Evolutionary conservation across 805 yeast genomes (phyloP), one percentile per base, ranked within the genome.

Genomic region (Schizosaccharomyces octosporus): DNA sequence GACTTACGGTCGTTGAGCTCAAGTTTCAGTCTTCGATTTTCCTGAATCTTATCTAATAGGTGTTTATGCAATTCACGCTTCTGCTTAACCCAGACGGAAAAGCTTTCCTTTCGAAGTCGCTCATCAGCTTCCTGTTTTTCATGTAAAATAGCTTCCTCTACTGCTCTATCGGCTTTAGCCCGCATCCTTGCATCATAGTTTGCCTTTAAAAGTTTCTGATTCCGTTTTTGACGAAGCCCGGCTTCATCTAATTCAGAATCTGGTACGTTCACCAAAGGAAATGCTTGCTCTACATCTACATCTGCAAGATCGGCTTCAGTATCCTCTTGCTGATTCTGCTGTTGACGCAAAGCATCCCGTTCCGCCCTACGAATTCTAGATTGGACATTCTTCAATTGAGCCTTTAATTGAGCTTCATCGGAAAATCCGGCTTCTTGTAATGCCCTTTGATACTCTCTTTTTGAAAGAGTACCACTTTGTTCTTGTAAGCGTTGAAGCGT

Each of bases 1-100:
- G 97, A 88, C 70, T 88, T 88, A 65, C 97, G 78, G 72, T 89
- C 95, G 65, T 81, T 82, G 70, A 90, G 77, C 61, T 89, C 94
- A 64, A 80, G 85, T 66, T 82, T 78, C 65, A 87, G 73, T 68
- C 85, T 81, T 57, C 78, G 75, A 63, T 87, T 77, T 43, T 85
- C 93, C 66, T 81, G 83, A 64, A 82, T 76, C 60, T 73, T 75
- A 42, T 78, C 75, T n/a, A 86, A 76, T n/a, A 86, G 71, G 21
- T 66, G 73, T 24, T 78, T 78, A 60, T 90, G 75, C 68, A 79
- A 79, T 13, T 71, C 72, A 63, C 95, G 75, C 67, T 88, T 83
- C 48, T 78, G 80, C 27, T 78, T 76, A 48, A 88, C 78, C 99
- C 99, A 93, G 4, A 81, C 86, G 29, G 75, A 76, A 58, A 87